Base-by-base conservation (phyloP, 169 alveolate genomes). In the Plasmodium falciparum region DNA sequence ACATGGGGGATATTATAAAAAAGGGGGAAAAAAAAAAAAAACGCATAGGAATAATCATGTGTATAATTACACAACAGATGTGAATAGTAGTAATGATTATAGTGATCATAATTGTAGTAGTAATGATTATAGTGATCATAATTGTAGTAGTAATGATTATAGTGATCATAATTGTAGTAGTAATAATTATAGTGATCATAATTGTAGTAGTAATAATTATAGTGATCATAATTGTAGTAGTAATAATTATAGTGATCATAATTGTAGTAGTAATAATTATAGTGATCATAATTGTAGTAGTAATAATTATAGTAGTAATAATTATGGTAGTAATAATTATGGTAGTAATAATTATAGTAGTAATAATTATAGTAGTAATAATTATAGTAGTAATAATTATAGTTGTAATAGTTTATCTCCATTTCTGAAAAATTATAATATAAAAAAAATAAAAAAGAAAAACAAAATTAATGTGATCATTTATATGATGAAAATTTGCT, bases 401-500 rank as follows among this genome's bases (percentile, higher is more conserved):
- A 5, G 24, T 52, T 0, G n/a, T 15, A 52, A 9, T 13, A 3
- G 62, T 11, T 3, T n/a, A 9, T 52, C 20, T 5, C 1, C 8
- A 0, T n/a, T n/a, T 7, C 0, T 9, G 8, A 52, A 52, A 11
- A 52, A 52, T 15, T 11, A 52, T 12, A 3, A 2, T 61, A 24
- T 11, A 2, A 15, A 22, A 39, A 20, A 20, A 26, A 52, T 24
- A 3, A 66, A 15, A 66, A 65, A 20, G 43, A 76, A 69, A 20
- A 78, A 78, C 47, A 66, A 65, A 58, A 22, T 78, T 0, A 69
- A 9, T 13, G 20, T 78, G 3, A 65, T 26, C 6, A 56, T 78
- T 24, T 75, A 78, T 70, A n/a, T 52, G 70, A 6, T 78, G 20
- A 78, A 78, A 59, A 56, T 78, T 29, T 66, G 22, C 17, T 65